These are phyloP conservation scores for Pascua sp. DNA, from an alignment of 1,284 basidiomycete species.

Conservation along the genomic window DNA sequence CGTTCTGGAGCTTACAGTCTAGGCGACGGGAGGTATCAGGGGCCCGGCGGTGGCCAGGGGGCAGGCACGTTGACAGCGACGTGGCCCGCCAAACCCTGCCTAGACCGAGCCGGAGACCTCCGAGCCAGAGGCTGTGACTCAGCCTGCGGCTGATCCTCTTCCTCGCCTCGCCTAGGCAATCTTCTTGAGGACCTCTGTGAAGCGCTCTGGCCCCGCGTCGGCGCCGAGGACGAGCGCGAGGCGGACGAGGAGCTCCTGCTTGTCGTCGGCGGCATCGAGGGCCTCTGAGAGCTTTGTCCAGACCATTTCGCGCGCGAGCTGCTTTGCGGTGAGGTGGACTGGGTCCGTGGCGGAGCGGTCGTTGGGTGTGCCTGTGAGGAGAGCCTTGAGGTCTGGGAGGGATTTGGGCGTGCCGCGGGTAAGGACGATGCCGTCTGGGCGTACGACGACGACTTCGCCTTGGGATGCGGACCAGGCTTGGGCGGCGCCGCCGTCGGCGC, in stretches of 20 bases:
- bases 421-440: constrained; percentile 18
- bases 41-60: no score
- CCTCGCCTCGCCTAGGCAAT: neutral
- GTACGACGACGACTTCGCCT: constrained; percentile 16
- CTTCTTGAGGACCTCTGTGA: constrained; percentile 1
- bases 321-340: constrained; percentile 9
- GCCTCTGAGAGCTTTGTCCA: constrained; percentile 17
- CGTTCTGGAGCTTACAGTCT: no score
- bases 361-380: constrained; percentile 1
- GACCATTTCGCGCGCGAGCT: constrained; percentile 11
- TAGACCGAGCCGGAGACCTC: no score
- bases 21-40: no score
- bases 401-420: constrained; percentile 5
- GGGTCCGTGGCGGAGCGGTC: constrained; percentile 3
- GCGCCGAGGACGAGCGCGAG: constrained; percentile 17
- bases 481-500: constrained; percentile 10
- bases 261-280: constrained; percentile 9
- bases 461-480: constrained; percentile 2
- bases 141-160: no score
- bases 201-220: constrained; percentile 9
- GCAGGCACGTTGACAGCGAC: no score
- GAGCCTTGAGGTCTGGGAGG: constrained; percentile 2
- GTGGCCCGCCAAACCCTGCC: no score
- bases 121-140: no score
- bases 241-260: constrained; percentile 11